Conservation (phyloP, 306 rosid species). For the Acacia confusa region DNA sequence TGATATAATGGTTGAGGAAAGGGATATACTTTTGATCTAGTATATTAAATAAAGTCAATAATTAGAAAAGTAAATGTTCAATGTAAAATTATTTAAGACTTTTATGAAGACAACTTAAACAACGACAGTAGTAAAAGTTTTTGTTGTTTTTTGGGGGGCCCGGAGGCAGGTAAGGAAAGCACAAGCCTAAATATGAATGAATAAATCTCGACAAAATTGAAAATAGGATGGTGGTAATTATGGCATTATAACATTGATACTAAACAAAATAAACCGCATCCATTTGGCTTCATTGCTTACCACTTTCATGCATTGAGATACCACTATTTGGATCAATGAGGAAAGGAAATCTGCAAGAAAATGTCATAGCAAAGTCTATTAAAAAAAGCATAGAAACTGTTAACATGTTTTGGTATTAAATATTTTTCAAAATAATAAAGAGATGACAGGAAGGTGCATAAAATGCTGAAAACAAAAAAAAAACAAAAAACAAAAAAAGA, state of each 20-base stretch:
- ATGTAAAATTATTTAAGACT: background rate
- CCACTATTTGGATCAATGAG: constrained; percentile 69
- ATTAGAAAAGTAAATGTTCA: background rate
- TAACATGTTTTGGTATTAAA: background rate
- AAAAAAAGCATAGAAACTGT: constrained; percentile 3
- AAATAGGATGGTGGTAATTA: background rate
- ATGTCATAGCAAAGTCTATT: constrained; percentile 6
- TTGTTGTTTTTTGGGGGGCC: too few species aligned
- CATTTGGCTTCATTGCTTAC: constrained; percentile 49
- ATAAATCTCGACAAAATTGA: background rate
- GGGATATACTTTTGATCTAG: background rate
- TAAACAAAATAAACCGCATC: constrained; percentile 22
- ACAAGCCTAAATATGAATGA: background rate
- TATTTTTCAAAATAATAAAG: constrained; percentile 10
- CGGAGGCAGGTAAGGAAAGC: background rate
- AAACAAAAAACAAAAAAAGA: too few species aligned
- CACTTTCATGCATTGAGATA: constrained; percentile 78
- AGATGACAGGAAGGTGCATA: background rate
- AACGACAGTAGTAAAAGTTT: background rate
- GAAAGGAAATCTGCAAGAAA: constrained; percentile 82
- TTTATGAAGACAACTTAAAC: constrained; percentile 14
- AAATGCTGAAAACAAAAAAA: background rate
- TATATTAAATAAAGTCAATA: background rate
- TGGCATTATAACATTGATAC: background rate
- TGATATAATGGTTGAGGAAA: background rate